phyloP scores from a whole-genome alignment of 192 early-diverging fungal genomes.

The Coemansia sp. region DNA sequence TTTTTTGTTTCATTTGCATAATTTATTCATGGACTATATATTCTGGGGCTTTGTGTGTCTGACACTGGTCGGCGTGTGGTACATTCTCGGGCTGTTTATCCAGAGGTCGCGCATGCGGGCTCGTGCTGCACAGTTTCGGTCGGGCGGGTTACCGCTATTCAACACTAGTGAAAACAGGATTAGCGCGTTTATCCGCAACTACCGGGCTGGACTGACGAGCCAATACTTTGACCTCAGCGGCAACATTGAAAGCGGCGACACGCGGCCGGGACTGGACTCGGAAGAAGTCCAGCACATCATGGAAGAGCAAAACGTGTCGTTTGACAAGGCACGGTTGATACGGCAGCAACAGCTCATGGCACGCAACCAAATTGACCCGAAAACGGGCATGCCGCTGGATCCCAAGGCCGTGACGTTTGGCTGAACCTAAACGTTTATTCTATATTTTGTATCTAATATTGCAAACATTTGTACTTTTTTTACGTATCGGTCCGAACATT shows the following conservation, averaged over 20 bases:
- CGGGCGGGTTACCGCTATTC: constrained; percentile 14
- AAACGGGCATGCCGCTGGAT: constrained; percentile 47
- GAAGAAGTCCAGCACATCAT: constrained; percentile 49
- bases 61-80: constrained; percentile 40
- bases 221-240: constrained; percentile 49
- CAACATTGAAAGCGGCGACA: constrained; percentile 44
- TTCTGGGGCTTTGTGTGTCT: constrained; percentile 37
- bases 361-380: constrained; percentile 44
- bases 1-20: constrained; percentile 8
- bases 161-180: constrained; percentile 10
- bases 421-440: not conserved
- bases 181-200: constrained; percentile 38
- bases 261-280: constrained; percentile 45
- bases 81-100: constrained; percentile 39
- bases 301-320: constrained; percentile 42
- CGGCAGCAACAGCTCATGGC: constrained; percentile 47
- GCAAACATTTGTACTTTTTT: not conserved
- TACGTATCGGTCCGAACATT: too few species aligned
- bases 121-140: constrained; percentile 27
- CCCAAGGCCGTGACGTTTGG: constrained; percentile 43
- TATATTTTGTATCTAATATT: not conserved
- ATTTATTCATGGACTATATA: constrained; percentile 28
- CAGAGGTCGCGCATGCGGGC: constrained; percentile 31
- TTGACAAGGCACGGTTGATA: constrained; percentile 53
- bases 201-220: constrained; percentile 44